phyloP scores from a whole-genome alignment of 306 rosid genomes.

The Glycyrrhiza uralensis region DNA sequence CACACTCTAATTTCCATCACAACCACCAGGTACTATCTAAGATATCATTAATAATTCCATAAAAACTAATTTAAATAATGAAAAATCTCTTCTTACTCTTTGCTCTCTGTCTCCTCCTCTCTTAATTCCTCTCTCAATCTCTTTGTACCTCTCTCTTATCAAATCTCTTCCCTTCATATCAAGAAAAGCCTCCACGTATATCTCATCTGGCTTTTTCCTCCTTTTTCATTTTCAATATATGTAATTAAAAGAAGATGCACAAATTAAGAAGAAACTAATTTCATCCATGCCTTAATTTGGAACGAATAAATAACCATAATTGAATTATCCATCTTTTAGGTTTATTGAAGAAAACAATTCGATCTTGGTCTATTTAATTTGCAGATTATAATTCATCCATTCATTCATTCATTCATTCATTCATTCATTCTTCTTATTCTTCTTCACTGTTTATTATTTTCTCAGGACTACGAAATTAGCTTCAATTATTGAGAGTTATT shows the following conservation, averaged over 20 bases:
- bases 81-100: constrained; percentile 24
- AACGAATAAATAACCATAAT: no score
- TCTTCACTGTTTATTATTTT: constrained; percentile 5
- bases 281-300: background rate
- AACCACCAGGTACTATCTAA: constrained; percentile 46
- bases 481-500: constrained; percentile 23
- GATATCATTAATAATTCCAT: constrained; percentile 25
- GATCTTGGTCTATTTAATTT: background rate
- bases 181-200: constrained; percentile 33
- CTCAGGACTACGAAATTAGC: constrained; percentile 16
- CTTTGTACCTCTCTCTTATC: background rate
- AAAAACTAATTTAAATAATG: constrained; percentile 23
- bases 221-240: constrained; percentile 10
- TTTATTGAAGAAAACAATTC: background rate
- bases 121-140: background rate
- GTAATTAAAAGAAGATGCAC: background rate
- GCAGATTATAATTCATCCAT: background rate
- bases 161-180: background rate
- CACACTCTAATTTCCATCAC: constrained; percentile 64
- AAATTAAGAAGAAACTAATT: background rate
- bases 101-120: background rate
- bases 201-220: constrained; percentile 1
- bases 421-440: background rate
- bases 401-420: background rate
- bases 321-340: no score